Percentiles rank a stretch among this genome's conserved stretches.
Conservation (phyloP, 2,329 filamentous ascomycete genomes). For the Colletotrichum sp. region DNA sequence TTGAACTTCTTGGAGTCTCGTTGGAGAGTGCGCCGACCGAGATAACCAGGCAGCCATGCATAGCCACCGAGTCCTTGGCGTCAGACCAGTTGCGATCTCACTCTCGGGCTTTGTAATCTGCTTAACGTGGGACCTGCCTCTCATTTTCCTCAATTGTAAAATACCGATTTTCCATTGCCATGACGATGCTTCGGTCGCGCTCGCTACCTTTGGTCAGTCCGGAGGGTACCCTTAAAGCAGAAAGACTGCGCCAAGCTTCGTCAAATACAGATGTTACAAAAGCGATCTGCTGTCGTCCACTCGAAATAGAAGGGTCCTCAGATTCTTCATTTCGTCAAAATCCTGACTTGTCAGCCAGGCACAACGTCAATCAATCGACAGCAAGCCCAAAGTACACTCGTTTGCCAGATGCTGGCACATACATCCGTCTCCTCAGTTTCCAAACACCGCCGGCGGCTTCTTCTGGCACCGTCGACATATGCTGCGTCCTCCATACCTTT, state of each 20-base stretch:
- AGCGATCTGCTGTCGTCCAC: neutral
- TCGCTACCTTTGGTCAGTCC: neutral
- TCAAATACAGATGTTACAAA: neutral
- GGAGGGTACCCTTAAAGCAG: accelerated
- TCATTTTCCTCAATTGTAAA: neutral
- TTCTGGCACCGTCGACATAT: neutral
- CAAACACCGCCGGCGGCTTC: neutral
- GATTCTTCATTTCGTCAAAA: neutral
- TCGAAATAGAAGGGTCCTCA: neutral
- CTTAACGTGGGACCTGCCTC: neutral
- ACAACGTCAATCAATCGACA: neutral
- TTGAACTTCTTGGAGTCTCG: neutral
- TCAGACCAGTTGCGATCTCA: neutral
- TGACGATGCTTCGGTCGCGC: neutral
- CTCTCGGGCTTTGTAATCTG: neutral
- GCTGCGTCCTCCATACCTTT: neutral
- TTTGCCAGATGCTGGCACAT: neutral
- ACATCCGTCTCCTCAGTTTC: neutral
- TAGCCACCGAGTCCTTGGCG: neutral
- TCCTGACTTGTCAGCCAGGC: neutral
- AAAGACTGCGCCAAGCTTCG: neutral
- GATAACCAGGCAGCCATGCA: neutral
- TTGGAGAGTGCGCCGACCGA: neutral
- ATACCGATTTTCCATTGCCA: neutral
- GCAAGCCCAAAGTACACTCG: neutral